Conservation (phyloP, 225 moss, liverwort and hornwort genomes). For the Antitrichia curtipendula region DNA sequence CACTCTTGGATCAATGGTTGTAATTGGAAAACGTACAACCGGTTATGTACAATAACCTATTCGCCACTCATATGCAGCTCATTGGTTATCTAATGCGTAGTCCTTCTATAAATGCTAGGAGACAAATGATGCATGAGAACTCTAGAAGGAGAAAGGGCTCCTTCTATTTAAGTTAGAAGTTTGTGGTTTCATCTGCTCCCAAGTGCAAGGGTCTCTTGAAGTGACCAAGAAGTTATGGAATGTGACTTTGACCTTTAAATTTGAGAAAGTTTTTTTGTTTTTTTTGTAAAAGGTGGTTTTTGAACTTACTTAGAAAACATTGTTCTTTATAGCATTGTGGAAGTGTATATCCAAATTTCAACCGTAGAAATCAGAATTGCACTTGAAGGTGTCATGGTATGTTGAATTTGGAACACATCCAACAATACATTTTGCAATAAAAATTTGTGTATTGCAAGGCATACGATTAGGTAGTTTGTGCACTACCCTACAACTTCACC, state of each 20-base stretch:
- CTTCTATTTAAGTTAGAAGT: background rate
- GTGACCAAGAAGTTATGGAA: background rate
- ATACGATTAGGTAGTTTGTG: background rate
- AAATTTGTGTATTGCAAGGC: background rate
- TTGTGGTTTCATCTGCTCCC: fast-evolving
- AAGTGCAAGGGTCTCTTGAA: background rate
- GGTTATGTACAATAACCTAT: no score
- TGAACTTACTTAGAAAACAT: background rate
- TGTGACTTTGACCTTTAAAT: background rate
- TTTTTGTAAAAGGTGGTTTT: background rate
- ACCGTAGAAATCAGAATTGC: background rate
- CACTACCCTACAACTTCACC: fast-evolving
- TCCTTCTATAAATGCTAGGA: background rate
- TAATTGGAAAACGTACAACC: no score
- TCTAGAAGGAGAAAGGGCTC: background rate
- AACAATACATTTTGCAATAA: background rate
- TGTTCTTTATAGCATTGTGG: background rate
- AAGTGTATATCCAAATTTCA: background rate
- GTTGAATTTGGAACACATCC: background rate
- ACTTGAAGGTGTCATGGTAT: background rate
- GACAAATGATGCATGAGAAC: background rate
- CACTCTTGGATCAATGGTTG: no score
- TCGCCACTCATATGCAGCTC: no score
- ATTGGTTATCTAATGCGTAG: no score
- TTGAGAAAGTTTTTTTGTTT: background rate